These are phyloP conservation scores for Pilasporangium apinafurcum DNA, from an alignment of 352 stramenopile species.

Conservation along the genomic window DNA sequence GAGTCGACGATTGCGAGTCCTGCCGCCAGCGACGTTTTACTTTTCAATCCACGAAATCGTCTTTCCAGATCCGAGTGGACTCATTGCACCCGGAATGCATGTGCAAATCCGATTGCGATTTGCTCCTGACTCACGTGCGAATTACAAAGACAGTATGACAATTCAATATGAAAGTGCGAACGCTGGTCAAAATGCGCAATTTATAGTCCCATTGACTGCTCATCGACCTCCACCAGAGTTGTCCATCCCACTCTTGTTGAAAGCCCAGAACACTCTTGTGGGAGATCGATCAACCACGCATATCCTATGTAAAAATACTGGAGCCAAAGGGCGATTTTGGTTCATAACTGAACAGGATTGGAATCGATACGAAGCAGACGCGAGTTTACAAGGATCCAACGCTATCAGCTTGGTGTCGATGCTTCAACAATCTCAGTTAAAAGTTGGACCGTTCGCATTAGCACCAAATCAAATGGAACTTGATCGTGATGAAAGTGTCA, in stretches of 20 bases:
- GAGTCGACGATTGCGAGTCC: slow-evolving; percentile 50
- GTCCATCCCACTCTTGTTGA: slow-evolving; percentile 54
- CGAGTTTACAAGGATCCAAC: neutral
- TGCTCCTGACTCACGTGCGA: slow-evolving; percentile 58
- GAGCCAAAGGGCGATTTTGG: slow-evolving; percentile 64
- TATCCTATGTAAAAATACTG: slow-evolving; percentile 51
- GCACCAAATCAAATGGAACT: slow-evolving; percentile 54
- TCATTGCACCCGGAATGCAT: slow-evolving; percentile 70
- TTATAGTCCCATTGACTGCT: slow-evolving; percentile 39
- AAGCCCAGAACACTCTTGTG: slow-evolving; percentile 55
- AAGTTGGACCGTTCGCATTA: slow-evolving; percentile 44
- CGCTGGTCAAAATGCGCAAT: slow-evolving; percentile 5
- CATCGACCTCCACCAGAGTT: slow-evolving; percentile 50
- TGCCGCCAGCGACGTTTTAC: slow-evolving; percentile 52
- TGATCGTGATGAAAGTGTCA: slow-evolving; percentile 24
- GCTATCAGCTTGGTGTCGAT: neutral
- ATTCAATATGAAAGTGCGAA: slow-evolving; percentile 43
- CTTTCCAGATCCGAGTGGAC: slow-evolving; percentile 44
- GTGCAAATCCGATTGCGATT: slow-evolving; percentile 57
- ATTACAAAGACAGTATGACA: slow-evolving; percentile 61
- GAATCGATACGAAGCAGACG: slow-evolving; percentile 24
- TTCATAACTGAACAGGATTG: slow-evolving; percentile 53
- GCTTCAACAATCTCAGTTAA: slow-evolving; percentile 2
- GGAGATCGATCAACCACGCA: slow-evolving; percentile 35
- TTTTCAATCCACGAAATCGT: slow-evolving; percentile 52